phyloP scores from a whole-genome alignment of 257 asterid species.

The Jaltomata sinuosa region DNA sequence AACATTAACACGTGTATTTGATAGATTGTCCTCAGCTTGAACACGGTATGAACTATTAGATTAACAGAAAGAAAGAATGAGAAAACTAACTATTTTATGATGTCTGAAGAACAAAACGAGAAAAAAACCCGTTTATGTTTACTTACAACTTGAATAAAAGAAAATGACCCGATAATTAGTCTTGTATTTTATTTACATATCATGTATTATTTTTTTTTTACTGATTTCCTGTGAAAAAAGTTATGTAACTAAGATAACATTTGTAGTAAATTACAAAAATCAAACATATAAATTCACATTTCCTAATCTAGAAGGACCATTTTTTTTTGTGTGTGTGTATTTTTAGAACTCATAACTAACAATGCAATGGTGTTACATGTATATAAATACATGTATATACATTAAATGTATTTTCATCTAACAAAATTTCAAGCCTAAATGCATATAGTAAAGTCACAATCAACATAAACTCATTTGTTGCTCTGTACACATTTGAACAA shows the following conservation, averaged over 20 bases:
- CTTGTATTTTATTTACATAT: too few relatives aligned
- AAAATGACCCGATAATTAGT: not conserved
- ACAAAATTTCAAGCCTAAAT: not conserved
- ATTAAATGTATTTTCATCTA: not conserved
- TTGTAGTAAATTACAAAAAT: not conserved
- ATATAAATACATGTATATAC: not conserved
- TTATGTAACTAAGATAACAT: not conserved
- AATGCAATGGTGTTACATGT: not conserved
- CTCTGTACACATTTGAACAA: not conserved
- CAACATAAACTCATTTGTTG: not conserved
- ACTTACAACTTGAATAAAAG: not conserved
- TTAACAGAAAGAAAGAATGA: not conserved
- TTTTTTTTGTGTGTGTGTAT: not conserved
- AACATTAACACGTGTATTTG: not conserved
- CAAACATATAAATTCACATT: not conserved
- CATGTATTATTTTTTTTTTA: too few relatives aligned
- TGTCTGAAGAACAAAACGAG: too few relatives aligned
- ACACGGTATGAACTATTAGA: not conserved
- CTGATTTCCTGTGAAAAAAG: not conserved
- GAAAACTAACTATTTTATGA: not conserved
- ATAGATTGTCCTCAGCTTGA: not conserved
- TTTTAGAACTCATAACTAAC: not conserved
- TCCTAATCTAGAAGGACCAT: not conserved
- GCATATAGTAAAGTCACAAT: not conserved
- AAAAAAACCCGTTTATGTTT: not conserved